Evolutionary conservation across 805 yeast genomes (phyloP).

Genomic region (fission yeast (Schizosaccharomyces pombe)): DNA sequence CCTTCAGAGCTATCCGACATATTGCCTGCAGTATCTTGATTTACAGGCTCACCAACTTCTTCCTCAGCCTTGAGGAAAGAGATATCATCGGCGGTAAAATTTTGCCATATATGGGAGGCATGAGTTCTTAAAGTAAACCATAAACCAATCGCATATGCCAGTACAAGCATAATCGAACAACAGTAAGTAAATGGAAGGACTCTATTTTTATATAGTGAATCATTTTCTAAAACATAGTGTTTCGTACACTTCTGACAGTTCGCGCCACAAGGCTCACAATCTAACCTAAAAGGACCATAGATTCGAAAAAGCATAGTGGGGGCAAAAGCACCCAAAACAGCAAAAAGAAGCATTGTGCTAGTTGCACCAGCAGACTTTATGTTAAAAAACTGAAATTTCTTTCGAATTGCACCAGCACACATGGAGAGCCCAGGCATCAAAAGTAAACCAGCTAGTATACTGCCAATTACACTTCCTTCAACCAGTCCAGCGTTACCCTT

Average conservation of each 20-base stretch:
- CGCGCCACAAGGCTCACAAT: slow-evolving; percentile 35
- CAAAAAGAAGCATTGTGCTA: slow-evolving; percentile 80
- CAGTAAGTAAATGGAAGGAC: slow-evolving; percentile 61
- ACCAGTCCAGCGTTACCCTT: slow-evolving; percentile 74
- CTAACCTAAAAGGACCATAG: slow-evolving; percentile 64
- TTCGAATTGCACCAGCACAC: slow-evolving; percentile 87
- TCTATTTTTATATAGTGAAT: slow-evolving; percentile 46
- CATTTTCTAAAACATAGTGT: slow-evolving; percentile 44
- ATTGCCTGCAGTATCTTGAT: no score
- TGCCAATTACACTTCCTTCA: slow-evolving; percentile 89
- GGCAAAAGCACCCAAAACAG: slow-evolving; percentile 72
- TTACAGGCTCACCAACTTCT: background rate
- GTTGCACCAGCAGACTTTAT: slow-evolving; percentile 94
- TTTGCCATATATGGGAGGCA: slow-evolving; percentile 76
- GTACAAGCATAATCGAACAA: slow-evolving; percentile 57
- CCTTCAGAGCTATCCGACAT: no score
- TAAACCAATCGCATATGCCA: slow-evolving; percentile 70
- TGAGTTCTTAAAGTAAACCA: slow-evolving; percentile 88
- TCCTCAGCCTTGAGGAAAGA: background rate
- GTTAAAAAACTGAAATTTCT: slow-evolving; percentile 86
- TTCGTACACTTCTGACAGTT: slow-evolving; percentile 45
- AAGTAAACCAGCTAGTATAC: slow-evolving; percentile 75
- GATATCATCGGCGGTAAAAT: background rate
- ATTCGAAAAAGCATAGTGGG: slow-evolving; percentile 80
- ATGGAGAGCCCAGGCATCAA: slow-evolving; percentile 82